Percentiles rank a stretch among this genome's conserved stretches.
phyloP scores from a whole-genome alignment of 73 alveolate genomes.

The Blepharisma stoltei region DNA sequence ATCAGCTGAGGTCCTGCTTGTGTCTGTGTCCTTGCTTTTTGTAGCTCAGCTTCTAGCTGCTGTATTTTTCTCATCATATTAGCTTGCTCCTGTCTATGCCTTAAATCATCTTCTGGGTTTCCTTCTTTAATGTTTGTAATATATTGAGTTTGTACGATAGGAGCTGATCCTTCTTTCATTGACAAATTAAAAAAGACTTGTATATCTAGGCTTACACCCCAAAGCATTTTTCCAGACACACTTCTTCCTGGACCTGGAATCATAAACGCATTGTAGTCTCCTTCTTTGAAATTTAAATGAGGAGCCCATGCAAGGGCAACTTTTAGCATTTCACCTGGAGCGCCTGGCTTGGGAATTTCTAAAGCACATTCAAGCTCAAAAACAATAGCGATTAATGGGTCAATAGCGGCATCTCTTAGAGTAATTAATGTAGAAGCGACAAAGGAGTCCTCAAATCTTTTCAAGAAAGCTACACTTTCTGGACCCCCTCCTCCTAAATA shows the following conservation, averaged over 20 bases:
- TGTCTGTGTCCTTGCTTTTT: neutral
- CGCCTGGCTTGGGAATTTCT: conserved; percentile 5
- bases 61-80: neutral
- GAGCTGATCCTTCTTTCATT: neutral
- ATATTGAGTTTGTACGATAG: too few relatives aligned
- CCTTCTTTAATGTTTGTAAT: neutral
- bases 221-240: conserved; percentile 18
- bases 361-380: conserved; percentile 14
- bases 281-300: conserved; percentile 8
- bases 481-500: conserved; percentile 10
- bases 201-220: conserved; percentile 1
- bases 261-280: neutral
- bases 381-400: neutral
- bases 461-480: conserved; percentile 12
- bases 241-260: conserved; percentile 28
- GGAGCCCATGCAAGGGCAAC: conserved; percentile 14
- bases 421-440: neutral
- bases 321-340: neutral
- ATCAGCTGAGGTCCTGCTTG: too few relatives aligned
- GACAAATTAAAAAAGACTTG: neutral
- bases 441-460: conserved; percentile 7
- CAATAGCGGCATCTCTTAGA: neutral
- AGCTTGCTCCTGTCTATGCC: neutral
- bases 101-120: neutral
- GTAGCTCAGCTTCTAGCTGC: conserved; percentile 11